Evolutionary conservation across 1,284 basidiomycete species (phyloP), one percentile per base, ranked within the genome.

Genomic region (Ganoderma multipileum): DNA sequence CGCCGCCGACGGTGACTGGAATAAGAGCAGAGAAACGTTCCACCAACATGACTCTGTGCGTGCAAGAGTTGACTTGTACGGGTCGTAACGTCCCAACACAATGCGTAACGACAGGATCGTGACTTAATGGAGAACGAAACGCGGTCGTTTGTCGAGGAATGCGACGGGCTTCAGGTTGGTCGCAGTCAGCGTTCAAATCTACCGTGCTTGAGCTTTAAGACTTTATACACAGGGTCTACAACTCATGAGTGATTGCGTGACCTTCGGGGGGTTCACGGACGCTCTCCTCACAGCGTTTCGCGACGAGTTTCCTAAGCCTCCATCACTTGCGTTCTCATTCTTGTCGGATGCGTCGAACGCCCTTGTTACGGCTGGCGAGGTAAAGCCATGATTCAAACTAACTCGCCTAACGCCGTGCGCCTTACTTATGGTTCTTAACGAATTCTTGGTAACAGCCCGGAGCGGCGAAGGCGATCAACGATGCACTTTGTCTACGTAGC

Each of bases 81-180:
- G 47, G 9, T 41, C 26, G 6, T 18, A 16, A 16, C 16, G 11
- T 38, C 30, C n/a, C 16, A 23, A 58, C 30, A 2, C 6, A 38
- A 11, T 42, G 18, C 59, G 3, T 14, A 42, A 11, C 4, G 4
- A 8, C 4, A 78, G 78, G 76, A 76, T 4, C 67, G 66, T 28
- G 75, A 72, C 52, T 72, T 92, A 58, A 89, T 91, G 85, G 92
- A 94, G 61, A 87, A 85, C 6, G 82, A 88, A 11, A 81, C 94
- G 64, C 84, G 93, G 28, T 79, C 83, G 16, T 86, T 92, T 68
- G 82, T 91, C 2, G 93, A 95, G 76, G 91, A 93, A 72, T 92
- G 91, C 75, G 86, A 94, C 76, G 84, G 85, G 61, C 82, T 91
- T 9, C 93, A 94, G 85, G 92, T 91, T 73, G 33, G 76, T 68